Percentiles rank a stretch among this genome's conserved stretches.
phyloP scores from a whole-genome alignment of 306 rosid species.

The Styphnolobium japonicum region DNA sequence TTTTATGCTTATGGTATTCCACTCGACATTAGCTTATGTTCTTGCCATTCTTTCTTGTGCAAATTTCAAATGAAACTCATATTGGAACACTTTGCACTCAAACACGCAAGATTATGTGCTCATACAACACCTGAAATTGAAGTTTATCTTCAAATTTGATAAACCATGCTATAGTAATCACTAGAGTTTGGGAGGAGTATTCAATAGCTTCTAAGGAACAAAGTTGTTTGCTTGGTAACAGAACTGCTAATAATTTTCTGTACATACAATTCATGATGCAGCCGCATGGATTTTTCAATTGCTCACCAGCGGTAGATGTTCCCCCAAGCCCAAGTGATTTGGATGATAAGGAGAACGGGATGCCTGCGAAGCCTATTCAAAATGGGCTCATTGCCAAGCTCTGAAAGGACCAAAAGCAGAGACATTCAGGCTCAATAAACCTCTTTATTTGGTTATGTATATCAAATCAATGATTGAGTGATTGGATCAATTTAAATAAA shows the following conservation, averaged over 20 bases:
- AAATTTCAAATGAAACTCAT: neutral
- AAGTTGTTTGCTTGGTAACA: neutral
- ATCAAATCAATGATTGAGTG: neutral
- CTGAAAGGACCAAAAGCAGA: conserved; percentile 26
- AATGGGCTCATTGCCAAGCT: conserved; percentile 62
- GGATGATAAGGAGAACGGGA: conserved; percentile 61
- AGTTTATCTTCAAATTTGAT: neutral
- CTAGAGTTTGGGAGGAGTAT: too few relatives aligned
- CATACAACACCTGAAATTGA: neutral
- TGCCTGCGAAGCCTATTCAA: conserved; percentile 58
- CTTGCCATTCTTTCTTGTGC: neutral
- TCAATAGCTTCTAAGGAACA: neutral
- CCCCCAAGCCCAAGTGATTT: conserved; percentile 61
- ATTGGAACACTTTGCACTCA: neutral
- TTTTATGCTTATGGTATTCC: conserved; percentile 67
- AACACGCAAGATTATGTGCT: neutral
- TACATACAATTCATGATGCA: conserved; percentile 30
- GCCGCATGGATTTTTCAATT: conserved; percentile 83
- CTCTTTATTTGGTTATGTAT: neutral
- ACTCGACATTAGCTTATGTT: neutral
- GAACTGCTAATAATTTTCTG: neutral
- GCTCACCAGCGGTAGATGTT: conserved; percentile 76
- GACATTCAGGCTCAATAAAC: neutral
- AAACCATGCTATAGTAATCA: neutral
- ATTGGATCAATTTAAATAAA: neutral